Base-by-base conservation (phyloP, 108 stramenopile genomes). In the Chaetoceros tenuissimus region DNA sequence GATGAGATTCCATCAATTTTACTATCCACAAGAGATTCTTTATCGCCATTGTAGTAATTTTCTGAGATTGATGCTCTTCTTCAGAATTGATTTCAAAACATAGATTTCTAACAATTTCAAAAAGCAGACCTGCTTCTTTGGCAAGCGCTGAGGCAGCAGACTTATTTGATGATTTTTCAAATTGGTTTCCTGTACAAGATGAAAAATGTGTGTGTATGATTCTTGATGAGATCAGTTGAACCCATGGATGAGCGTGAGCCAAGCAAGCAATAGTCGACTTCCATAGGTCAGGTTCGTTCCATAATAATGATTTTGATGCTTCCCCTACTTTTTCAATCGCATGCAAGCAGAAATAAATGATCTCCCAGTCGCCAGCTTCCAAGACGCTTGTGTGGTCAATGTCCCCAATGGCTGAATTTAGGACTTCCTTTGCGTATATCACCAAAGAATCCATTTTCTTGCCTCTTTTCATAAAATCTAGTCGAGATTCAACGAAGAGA, bases 181-280 rank as follows among this genome's bases (percentile, higher is more conserved):
- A 69, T 28, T 44, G 34, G 7, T 47, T 48, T 10, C 64, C 73
- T 27, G 67, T 63, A 48, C 70, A 55, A n/a, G 66, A 43, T 23
- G 44, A 50, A 57, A 91, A 59, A 50, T 87, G 65, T 24, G 30
- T 51, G 34, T 58, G 59, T 8, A 92, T 28, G 23, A 87, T 62
- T 18, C 91, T 69, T 23, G 78, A 66, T 8, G 87, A 80, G 23
- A 70, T 64, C 40, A 78, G 60, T 66, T 77, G 82, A 28, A 92
- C 63, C 85, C 82, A 92, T 10, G 86, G 81, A 70, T 92, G 87
- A 13, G 72, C 60, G 47, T 79, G 70, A 23, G 72, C 61, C 44
- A 92, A 46, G 24, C 70, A 60, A 47, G 75, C 68, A 24, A 84
- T 67, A 22, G 86, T 68, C 28, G 61, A 46, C 16, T 22, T 54